Percentiles rank a stretch among this genome's conserved stretches.
These are phyloP conservation scores for Psidium friedrichsthalianum DNA, from an alignment of 345 rosid genomes.

Conservation along the genomic window DNA sequence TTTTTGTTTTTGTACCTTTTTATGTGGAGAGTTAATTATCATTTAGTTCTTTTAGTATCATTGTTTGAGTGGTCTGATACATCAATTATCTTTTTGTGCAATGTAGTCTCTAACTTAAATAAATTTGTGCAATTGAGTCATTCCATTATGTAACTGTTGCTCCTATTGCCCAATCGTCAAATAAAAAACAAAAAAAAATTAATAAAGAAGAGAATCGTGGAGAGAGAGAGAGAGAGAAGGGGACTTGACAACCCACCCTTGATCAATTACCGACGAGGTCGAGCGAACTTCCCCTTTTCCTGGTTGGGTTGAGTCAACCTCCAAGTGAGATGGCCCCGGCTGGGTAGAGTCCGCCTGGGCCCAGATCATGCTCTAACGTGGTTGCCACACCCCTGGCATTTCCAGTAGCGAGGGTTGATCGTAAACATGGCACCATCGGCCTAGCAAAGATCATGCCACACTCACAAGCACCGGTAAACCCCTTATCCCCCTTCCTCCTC, in stretches of 20 bases:
- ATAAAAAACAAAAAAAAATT: no score
- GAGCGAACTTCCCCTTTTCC: no score
- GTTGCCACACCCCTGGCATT: not conserved
- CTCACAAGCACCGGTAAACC: not conserved
- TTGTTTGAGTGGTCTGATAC: not conserved
- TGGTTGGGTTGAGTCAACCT: no score
- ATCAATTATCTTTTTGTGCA: not conserved
- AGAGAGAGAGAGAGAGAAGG: no score
- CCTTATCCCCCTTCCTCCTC: not conserved
- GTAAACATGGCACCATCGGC: not conserved
- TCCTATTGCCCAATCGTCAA: not conserved
- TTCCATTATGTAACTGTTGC: not conserved
- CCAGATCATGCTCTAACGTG: not conserved
- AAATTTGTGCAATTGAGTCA: not conserved
- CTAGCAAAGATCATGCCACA: not conserved
- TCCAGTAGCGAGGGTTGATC: not conserved
- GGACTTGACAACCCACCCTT: no score
- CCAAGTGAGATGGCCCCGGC: not conserved
- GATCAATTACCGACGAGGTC: no score
- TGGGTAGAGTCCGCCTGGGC: not conserved
- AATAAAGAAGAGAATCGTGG: no score
- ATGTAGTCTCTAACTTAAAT: not conserved
- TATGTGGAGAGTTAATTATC: not conserved
- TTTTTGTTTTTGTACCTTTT: no score
- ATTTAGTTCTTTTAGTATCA: not conserved